Conservation (phyloP, 202 grass and related monocot genomes). For the Carex sylvatica region DNA sequence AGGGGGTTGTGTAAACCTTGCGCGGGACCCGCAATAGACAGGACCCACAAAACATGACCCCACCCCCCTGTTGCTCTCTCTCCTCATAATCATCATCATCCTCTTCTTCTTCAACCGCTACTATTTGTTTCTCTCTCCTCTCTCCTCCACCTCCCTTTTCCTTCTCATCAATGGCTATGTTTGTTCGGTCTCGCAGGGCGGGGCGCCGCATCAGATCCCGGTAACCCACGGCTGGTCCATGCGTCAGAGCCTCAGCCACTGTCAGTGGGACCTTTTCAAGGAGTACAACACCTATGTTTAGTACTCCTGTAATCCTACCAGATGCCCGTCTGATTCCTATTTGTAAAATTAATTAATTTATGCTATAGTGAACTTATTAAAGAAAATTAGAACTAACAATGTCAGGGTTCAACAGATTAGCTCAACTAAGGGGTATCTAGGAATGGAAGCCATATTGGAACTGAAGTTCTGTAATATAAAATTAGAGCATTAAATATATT, state of each 20-base stretch:
- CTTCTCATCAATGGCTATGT: background rate
- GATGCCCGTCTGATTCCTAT: slow-evolving; percentile 76
- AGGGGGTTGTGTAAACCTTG: slow-evolving; percentile 57
- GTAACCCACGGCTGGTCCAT: slow-evolving; percentile 57
- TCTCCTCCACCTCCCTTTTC: slow-evolving; percentile 9
- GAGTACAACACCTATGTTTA: slow-evolving; percentile 68
- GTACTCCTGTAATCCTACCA: slow-evolving; percentile 66
- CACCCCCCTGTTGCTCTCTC: slow-evolving; percentile 32
- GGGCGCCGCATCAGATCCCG: slow-evolving; percentile 54
- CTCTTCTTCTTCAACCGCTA: slow-evolving; percentile 31
- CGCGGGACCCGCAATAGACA: slow-evolving; percentile 58
- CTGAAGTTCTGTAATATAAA: background rate
- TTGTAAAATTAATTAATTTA: background rate
- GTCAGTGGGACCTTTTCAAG: slow-evolving; percentile 46
- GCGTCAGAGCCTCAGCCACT: slow-evolving; percentile 49
- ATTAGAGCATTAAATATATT: background rate
- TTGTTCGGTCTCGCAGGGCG: slow-evolving; percentile 40
- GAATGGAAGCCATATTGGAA: background rate
- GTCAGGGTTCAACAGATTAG: slow-evolving; percentile 7
- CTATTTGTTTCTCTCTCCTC: slow-evolving; percentile 30
- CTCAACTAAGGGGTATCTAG: background rate
- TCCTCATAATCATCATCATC: slow-evolving; percentile 34
- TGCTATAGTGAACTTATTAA: background rate
- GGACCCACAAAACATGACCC: slow-evolving; percentile 62
- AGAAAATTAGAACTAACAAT: background rate